These are phyloP conservation scores for Fusarium sp. DNA, from an alignment of 2,329 filamentous ascomycete genomes.

Conservation along the genomic window DNA sequence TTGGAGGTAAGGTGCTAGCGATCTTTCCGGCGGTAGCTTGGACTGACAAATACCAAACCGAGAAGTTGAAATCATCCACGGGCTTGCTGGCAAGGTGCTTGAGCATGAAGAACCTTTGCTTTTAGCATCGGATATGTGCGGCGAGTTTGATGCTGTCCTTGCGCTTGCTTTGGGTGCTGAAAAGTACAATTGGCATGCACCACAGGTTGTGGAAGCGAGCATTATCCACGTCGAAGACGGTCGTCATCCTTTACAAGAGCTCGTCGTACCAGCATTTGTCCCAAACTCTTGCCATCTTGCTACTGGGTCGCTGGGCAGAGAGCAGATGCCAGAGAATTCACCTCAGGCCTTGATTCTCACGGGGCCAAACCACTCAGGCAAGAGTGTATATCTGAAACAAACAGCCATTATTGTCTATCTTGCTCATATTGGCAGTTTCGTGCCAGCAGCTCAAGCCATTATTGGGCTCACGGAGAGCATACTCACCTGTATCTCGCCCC, in stretches of 20 bases:
- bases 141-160: conserved; percentile 86
- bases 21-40: not conserved
- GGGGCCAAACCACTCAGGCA: conserved; percentile 95
- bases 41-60: conserved; percentile 65
- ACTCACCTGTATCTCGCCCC: conserved; percentile 83
- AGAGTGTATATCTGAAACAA: conserved; percentile 96
- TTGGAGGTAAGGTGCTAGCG: conserved; percentile 70
- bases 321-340: conserved; percentile 3
- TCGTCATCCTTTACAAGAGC: conserved; percentile 87
- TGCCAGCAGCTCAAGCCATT: conserved; percentile 79
- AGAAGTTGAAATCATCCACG: conserved; percentile 89
- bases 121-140: conserved; percentile 80
- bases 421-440: conserved; percentile 91
- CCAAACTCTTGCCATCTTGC: conserved; percentile 80
- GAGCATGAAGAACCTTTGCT: conserved; percentile 74
- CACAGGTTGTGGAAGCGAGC: conserved; percentile 76
- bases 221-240: conserved; percentile 80
- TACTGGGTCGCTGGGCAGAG: conserved; percentile 62
- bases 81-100: conserved; percentile 76
- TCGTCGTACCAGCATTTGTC: conserved; percentile 82
- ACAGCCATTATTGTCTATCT: conserved; percentile 90
- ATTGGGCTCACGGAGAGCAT: conserved; percentile 95
- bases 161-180: conserved; percentile 82
- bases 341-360: conserved; percentile 81
- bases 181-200: conserved; percentile 76